Evolutionary conservation across 2,329 filamentous ascomycete genomes (phyloP).

Genomic region (Coniochaeta hoffmannii): DNA sequence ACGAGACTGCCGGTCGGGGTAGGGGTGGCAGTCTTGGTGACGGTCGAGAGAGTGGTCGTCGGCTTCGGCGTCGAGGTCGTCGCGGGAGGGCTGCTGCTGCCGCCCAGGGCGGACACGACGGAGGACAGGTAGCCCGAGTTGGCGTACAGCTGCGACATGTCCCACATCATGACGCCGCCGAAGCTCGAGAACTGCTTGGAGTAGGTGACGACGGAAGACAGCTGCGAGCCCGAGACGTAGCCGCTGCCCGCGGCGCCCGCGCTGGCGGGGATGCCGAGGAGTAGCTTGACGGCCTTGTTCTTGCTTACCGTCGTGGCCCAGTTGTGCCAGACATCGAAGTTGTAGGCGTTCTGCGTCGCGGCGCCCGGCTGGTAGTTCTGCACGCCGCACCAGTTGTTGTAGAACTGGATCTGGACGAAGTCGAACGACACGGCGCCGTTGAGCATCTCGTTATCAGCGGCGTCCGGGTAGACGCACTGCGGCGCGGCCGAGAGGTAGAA

Average conservation of each 20-base stretch:
- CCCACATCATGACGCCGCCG: constrained; percentile 65
- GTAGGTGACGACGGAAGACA: constrained; percentile 45
- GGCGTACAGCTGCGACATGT: constrained; percentile 52
- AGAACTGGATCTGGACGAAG: constrained; percentile 58
- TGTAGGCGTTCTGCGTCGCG: constrained; percentile 44
- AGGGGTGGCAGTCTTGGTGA: neutral
- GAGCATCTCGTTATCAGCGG: constrained; percentile 49
- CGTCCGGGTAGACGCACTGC: constrained; percentile 61
- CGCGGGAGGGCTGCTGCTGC: constrained; percentile 3
- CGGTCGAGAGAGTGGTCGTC: constrained; percentile 5
- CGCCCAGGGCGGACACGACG: constrained; percentile 27
- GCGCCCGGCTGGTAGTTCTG: constrained; percentile 38
- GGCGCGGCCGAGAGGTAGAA: constrained; percentile 60
- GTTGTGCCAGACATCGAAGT: constrained; percentile 56
- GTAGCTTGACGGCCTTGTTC: constrained; percentile 53
- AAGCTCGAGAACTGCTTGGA: constrained; percentile 50
- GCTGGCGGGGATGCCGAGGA: constrained; percentile 54
- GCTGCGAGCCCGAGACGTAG: constrained; percentile 39
- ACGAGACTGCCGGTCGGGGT: constrained; percentile 2
- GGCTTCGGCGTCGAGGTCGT: constrained; percentile 6
- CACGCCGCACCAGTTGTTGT: constrained; percentile 61
- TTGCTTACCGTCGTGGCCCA: constrained; percentile 53
- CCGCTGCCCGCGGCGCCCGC: constrained; percentile 47
- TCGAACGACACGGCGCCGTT: constrained; percentile 47
- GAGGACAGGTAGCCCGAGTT: constrained; percentile 48